Evolutionary conservation across 1,284 basidiomycete species (phyloP), one percentile per base, ranked within the genome.

Genomic region (Cystobasidiaceae sp.): DNA sequence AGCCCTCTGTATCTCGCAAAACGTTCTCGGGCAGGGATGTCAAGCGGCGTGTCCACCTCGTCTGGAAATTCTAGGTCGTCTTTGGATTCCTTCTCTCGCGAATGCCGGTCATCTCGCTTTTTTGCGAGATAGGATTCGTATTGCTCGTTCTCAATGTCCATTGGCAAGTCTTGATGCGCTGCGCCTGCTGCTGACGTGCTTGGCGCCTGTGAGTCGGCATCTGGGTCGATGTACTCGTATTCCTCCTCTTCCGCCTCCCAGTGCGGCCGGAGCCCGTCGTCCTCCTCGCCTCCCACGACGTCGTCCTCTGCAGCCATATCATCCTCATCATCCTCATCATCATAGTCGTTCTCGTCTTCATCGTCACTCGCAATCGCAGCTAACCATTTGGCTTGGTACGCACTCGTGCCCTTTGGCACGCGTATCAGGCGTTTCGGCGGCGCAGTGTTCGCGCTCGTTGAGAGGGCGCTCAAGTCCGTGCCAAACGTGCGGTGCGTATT

Each of bases 21-120:
- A 4, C 96, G 84, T n/a, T 83, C 83, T 11, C 84, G 81, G 0
- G 93, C 94, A 0, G 89, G 78, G n/a, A 89, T 80, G 68, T 96
- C 87, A 68, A 87, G 83, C 0, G 94, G 96, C 0, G 96, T 98
- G 72, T 98, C 94, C n/a, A 97, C 83, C 76, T 99, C 94, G 74
- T 99, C 94, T 0, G 94, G 96, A 78, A 97, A 98, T 21, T 84
- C 81, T 25, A 85, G 78, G 71, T 97, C 90, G 52, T 89, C 86
- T 54, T 85, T 64, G n/a, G 41, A 49, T 68, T 71, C 67, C 60
- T 52, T 23, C 23, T 57, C 33, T 65, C 70, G 69, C 70, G 77
- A 79, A 19, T 73, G 66, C 49, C 76, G 75, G 45, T 71, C 75
- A 67, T 49, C 80, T 69, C 70, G 73, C 51, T 71, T 77, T 66